phyloP scores from a whole-genome alignment of 371 early-diverging fungal genomes.

The Zychaea mexicana region DNA sequence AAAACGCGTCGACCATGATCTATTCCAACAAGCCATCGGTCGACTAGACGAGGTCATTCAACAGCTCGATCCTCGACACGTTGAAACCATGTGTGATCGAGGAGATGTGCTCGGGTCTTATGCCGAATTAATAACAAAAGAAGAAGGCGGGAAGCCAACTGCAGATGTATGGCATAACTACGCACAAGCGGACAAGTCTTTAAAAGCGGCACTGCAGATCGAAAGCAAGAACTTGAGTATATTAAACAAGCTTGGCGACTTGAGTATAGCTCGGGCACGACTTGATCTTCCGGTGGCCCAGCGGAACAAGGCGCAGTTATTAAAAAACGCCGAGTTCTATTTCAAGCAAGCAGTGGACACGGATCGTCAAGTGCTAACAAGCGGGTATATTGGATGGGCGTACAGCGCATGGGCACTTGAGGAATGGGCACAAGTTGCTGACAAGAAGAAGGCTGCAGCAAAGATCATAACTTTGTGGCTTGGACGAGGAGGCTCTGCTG shows the following conservation, averaged over 20 bases:
- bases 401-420: constrained; percentile 43
- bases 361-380: constrained; percentile 33
- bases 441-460: constrained; percentile 30
- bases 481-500: constrained; percentile 36
- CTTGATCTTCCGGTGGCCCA: constrained; percentile 51
- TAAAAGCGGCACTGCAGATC: constrained; percentile 48
- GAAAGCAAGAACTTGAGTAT: constrained; percentile 59
- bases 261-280: constrained; percentile 54
- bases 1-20: constrained; percentile 43
- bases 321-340: constrained; percentile 58
- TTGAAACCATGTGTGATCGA: constrained; percentile 71
- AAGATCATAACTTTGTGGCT: constrained; percentile 43
- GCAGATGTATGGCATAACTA: constrained; percentile 53
- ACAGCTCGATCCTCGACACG: constrained; percentile 47
- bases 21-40: constrained; percentile 43
- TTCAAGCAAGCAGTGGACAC: constrained; percentile 44
- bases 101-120: constrained; percentile 67
- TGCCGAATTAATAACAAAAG: constrained; percentile 49
- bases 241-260: constrained; percentile 60
- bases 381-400: constrained; percentile 48
- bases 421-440: constrained; percentile 30
- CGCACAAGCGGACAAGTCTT: constrained; percentile 53
- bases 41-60: constrained; percentile 54
- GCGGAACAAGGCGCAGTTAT: constrained; percentile 49
- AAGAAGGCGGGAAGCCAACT: neutral